Evolutionary conservation across 441 rosid genomes (phyloP).

Genomic region (Biscutella laevigata): DNA sequence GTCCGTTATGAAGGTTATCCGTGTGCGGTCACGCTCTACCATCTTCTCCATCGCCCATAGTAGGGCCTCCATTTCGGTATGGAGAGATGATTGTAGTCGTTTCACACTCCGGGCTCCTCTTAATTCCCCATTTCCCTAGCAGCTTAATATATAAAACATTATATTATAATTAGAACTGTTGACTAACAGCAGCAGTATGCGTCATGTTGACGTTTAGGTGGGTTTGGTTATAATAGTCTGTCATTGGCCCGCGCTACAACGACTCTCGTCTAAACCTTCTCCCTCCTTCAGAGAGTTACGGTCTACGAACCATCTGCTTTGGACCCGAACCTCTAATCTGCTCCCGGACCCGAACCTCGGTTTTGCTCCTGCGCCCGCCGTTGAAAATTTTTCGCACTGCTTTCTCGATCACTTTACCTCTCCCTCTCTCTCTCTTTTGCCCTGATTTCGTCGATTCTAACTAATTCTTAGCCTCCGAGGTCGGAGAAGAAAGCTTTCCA

Average conservation of each 20-base stretch:
- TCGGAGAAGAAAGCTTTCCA: constrained; percentile 29
- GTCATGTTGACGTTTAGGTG: constrained; percentile 10
- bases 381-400: constrained; percentile 50
- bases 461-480: constrained; percentile 17
- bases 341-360: constrained; percentile 25
- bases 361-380: constrained; percentile 34
- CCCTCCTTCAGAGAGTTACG: not conserved
- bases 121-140: no score
- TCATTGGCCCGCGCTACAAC: constrained; percentile 19
- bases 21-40: no score
- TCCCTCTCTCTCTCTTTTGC: constrained; percentile 15
- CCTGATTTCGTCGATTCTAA: constrained; percentile 23
- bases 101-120: no score
- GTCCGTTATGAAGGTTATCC: no score
- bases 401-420: constrained; percentile 44
- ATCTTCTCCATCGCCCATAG: no score
- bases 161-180: no score
- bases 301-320: constrained; percentile 21
- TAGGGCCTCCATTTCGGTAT: no score
- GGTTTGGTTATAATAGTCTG: constrained; percentile 17
- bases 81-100: no score
- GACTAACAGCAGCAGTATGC: no score
- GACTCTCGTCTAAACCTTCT: constrained; percentile 14
- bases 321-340: constrained; percentile 42
- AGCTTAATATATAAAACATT: no score